Percentiles rank a stretch among this genome's conserved stretches.
phyloP scores from a whole-genome alignment of 2,329 filamentous ascomycete species.

The Raffaelea ambrosiae region DNA sequence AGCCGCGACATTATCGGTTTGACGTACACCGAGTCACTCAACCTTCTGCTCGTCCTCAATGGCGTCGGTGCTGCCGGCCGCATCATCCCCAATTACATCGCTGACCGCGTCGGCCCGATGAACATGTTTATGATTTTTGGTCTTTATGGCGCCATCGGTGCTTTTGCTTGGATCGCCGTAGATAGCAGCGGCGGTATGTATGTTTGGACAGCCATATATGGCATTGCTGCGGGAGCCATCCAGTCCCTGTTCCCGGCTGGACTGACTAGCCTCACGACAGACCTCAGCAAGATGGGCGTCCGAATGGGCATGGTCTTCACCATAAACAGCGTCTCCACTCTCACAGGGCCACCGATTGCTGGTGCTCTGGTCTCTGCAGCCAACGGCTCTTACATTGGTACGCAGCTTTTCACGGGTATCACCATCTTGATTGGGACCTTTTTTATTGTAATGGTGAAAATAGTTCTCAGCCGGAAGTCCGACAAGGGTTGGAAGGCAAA shows the following conservation, averaged over 20 bases:
- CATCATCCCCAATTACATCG: slow-evolving; percentile 47
- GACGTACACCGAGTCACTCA: slow-evolving; percentile 41
- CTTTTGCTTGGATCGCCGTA: slow-evolving; percentile 54
- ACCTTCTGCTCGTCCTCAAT: slow-evolving; percentile 58
- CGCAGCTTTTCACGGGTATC: slow-evolving; percentile 39
- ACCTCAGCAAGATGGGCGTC: slow-evolving; percentile 42
- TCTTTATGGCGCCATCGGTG: slow-evolving; percentile 29
- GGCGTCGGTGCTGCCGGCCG: slow-evolving; percentile 51
- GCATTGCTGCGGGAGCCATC: slow-evolving; percentile 53
- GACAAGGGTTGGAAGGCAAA: slow-evolving; percentile 30
- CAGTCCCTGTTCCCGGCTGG: slow-evolving; percentile 60
- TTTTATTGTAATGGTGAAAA: slow-evolving; percentile 29
- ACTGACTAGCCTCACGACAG: slow-evolving; percentile 44
- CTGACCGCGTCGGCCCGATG: slow-evolving; percentile 49
- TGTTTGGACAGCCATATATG: slow-evolving; percentile 54
- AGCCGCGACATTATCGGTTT: slow-evolving; percentile 33
- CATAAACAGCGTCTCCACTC: slow-evolving; percentile 42
- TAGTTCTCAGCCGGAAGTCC: slow-evolving; percentile 27
- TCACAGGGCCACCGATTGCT: slow-evolving; percentile 43
- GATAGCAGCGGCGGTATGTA: slow-evolving; percentile 42
- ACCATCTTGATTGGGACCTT: slow-evolving; percentile 31
- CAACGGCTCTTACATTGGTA: slow-evolving; percentile 34
- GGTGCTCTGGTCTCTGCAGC: slow-evolving; percentile 37
- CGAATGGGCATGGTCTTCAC: slow-evolving; percentile 52
- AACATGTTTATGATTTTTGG: slow-evolving; percentile 49